Base-by-base conservation (phyloP, 805 yeast species). In the Candida ulmi region DNA sequence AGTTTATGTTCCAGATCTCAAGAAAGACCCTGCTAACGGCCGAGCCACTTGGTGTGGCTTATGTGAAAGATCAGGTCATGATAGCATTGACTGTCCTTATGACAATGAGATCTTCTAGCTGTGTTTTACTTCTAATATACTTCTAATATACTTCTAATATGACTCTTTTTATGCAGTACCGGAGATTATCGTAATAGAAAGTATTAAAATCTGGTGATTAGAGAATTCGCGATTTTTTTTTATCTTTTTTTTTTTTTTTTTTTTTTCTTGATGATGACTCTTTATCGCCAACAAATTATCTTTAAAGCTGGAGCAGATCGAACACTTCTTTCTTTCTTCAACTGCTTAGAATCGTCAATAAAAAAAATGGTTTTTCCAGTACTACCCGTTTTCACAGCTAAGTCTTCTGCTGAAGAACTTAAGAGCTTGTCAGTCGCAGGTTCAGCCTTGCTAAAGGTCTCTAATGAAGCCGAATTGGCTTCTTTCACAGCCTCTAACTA, bases 21-120 rank as follows among this genome's bases (percentile, higher is more conserved):
- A 23, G 8, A 23, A 61, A 12, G 93, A 87, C 56, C 83, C 90
- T 1, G 69, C 88, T 0, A 78, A 77, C 2, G 96, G 96, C 2
- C 71, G 90, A 33, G 65, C 65, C 21, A 71, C 76, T 45, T 91
- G 96, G 95, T 91, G 99, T 64, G 96, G 95, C 0, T 67, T 88
- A 38, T 91, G 99, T 63, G 98, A 91, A 58, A 68, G 87, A 39
- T 80, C 77, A 33, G 99, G 98, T 1, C 99, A 91, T 56, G 81
- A 79, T 35, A 83, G 93, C 47, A 68, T 80, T 24, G 88, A 88
- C 40, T 91, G 99, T 61, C 96, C 96, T 0, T 88, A 76, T 56
- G 95, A 54, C 28, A 55, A 51, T 25, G 58, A 54, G 30, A 42
- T 55, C 16, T 55, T 55, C 32, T 54, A 33, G 34, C 27, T n/a